Base-by-base conservation (phyloP, 495 filamentous ascomycete species). In the Platismatia glauca region DNA sequence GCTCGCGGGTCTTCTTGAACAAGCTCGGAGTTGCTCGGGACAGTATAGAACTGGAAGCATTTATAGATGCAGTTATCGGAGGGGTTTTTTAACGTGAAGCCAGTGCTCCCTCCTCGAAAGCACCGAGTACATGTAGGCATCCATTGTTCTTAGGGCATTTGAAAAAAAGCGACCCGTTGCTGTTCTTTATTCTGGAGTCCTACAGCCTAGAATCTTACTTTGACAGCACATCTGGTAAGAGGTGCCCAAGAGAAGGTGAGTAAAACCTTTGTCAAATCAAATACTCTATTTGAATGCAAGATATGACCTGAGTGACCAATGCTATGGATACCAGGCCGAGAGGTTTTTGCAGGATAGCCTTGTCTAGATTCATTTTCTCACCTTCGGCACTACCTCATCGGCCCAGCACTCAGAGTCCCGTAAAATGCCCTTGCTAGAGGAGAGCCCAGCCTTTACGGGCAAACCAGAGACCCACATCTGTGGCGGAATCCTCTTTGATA, bases 401-500 rank as follows among this genome's bases (percentile, higher is more conserved):
- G 15, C 22, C 41, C 50, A 61, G 8, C 13, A 12, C 34, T 39
- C 48, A 12, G 16, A 27, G 16, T 5, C 24, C 7, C 29, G 12
- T 46, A 62, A 44, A 2, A 63, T 62, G 58, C 41, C 57, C 13
- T 46, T 43, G 33, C 39, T 46, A 48, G 58, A 57, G 61, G 65
- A 60, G 37, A 66, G 46, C 31, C 65, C 60, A 20, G 55, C 75
- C 7, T 91, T 86, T 71, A 81, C 84, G 44, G 82, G 82, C 27
- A 81, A 82, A 20, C 70, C 85, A 35, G 78, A 85, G 66, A 72
- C 73, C 29, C 80, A 84, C 66, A 75, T 79, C 20, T 95, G 94
- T 68, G 80, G 86, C 68, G 92, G 87, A 12, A 73, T 96, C 35
- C 81, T 97, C 6, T 96, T 96, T 67, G 93, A 97, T 74, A 66